Evolutionary conservation across 441 rosid genomes (phyloP).

Genomic region (Adansonia madagascariensis): DNA sequence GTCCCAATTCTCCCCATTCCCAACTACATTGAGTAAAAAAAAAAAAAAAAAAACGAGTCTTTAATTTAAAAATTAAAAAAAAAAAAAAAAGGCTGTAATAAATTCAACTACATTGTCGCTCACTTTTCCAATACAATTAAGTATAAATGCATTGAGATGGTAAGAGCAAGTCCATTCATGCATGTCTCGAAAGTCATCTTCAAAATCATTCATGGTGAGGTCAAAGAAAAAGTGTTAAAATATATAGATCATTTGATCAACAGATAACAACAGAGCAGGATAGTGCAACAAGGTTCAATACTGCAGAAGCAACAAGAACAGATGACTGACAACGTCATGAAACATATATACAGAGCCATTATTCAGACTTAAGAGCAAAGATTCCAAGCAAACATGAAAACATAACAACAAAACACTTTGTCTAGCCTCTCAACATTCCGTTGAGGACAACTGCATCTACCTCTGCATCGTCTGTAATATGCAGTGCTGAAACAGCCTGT

Average conservation of each 20-base stretch:
- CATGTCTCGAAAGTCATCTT: background rate
- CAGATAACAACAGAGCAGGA: background rate
- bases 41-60: background rate
- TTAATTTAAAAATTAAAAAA: background rate
- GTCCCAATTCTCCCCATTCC: no score
- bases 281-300: slow-evolving; percentile 16
- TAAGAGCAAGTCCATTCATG: background rate
- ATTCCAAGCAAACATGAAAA: slow-evolving; percentile 10
- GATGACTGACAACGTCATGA: slow-evolving; percentile 21
- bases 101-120: background rate
- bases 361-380: slow-evolving; percentile 31
- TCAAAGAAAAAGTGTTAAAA: background rate
- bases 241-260: background rate
- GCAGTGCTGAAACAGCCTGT: slow-evolving; percentile 84
- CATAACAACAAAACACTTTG: slow-evolving; percentile 3
- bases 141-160: background rate
- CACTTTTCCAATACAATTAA: background rate
- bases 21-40: no score
- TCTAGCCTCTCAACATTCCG: slow-evolving; percentile 60
- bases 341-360: slow-evolving; percentile 42
- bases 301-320: slow-evolving; percentile 31
- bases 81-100: background rate
- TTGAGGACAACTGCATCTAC: slow-evolving; percentile 56
- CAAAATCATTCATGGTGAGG: slow-evolving; percentile 15
- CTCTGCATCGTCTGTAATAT: slow-evolving; percentile 75